Evolutionary conservation across 306 rosid species (phyloP).

Genomic region (Acacia confusa): DNA sequence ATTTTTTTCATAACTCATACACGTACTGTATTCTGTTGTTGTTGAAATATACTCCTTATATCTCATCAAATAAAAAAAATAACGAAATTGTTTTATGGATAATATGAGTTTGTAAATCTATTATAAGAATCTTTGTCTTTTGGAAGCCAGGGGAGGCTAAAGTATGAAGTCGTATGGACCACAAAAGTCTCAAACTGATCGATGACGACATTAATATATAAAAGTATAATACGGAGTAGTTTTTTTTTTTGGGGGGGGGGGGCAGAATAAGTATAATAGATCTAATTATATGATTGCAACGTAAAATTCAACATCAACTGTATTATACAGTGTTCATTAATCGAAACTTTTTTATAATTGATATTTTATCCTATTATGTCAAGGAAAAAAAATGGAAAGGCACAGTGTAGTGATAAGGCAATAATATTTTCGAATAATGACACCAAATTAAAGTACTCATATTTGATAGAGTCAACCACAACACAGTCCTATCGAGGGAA

Average conservation of each 20-base stretch:
- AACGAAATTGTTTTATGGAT: background rate
- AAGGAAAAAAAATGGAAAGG: background rate
- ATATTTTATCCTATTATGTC: background rate
- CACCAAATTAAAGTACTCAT: background rate
- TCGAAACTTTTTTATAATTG: background rate
- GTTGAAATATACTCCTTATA: background rate
- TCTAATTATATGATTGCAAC: no score
- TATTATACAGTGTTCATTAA: background rate
- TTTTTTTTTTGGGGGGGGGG: no score
- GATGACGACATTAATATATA: background rate
- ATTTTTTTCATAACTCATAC: no score
- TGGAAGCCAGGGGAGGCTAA: background rate
- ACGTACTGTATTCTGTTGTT: background rate
- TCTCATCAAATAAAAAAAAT: background rate
- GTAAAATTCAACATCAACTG: background rate
- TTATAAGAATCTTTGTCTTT: background rate
- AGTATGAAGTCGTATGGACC: background rate
- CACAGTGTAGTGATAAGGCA: background rate
- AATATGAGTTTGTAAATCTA: no score
- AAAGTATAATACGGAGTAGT: no score
- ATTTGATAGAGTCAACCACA: background rate
- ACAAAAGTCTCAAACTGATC: background rate
- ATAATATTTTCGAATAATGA: background rate
- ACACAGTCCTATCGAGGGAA: no score
- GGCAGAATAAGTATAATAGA: no score